Percentiles rank a stretch among this genome's conserved stretches.
These are phyloP conservation scores for Pythium brachiatum DNA, from an alignment of 352 stramenopile species.

Conservation along the genomic window DNA sequence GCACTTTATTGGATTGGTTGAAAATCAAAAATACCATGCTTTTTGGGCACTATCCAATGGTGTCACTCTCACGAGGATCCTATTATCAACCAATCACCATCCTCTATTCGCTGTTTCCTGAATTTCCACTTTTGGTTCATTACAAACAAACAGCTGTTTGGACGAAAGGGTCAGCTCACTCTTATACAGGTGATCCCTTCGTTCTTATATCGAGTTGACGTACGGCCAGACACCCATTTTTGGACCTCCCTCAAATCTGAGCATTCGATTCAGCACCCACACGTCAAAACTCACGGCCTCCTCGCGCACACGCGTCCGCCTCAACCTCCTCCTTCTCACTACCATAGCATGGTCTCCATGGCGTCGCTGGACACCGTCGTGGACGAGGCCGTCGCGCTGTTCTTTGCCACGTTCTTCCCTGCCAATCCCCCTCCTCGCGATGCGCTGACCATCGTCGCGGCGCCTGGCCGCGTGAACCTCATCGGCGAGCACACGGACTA, in stretches of 20 bases:
- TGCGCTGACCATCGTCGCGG: conserved; percentile 56
- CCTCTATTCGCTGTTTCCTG: background rate
- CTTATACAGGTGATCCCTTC: conserved; percentile 6
- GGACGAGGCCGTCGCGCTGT: conserved; percentile 57
- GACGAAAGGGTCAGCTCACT: background rate
- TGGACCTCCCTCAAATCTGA: background rate
- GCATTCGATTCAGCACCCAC: background rate
- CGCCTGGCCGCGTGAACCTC: conserved; percentile 95
- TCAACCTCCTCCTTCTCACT: background rate
- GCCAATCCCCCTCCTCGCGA: conserved; percentile 33
- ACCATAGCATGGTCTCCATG: conserved; percentile 16
- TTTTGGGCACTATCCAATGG: too few species aligned
- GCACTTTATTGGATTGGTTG: too few species aligned
- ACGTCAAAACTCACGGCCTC: background rate
- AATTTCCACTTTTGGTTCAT: background rate
- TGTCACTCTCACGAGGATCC: too few species aligned
- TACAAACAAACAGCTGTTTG: background rate
- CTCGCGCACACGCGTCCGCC: background rate
- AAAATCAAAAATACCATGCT: too few species aligned
- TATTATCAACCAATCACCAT: too few species aligned
- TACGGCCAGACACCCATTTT: conserved; percentile 6
- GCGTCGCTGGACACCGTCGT: conserved; percentile 30
- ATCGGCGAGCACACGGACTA: conserved; percentile 97
- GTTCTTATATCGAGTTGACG: conserved; percentile 22
- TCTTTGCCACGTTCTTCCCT: conserved; percentile 53